Evolutionary conservation across 306 rosid species (phyloP).

Genomic region (Cucumis hystrix): DNA sequence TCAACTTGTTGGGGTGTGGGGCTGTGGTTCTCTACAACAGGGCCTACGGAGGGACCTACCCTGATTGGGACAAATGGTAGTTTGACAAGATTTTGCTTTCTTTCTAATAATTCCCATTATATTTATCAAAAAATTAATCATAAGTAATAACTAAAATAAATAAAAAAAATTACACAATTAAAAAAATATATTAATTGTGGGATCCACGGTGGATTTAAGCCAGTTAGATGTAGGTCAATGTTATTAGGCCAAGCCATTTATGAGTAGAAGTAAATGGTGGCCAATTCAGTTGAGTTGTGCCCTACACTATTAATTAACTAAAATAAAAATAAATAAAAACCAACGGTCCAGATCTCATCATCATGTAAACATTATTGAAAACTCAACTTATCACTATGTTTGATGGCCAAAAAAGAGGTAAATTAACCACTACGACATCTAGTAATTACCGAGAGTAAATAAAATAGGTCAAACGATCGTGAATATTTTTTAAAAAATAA

Average conservation of each 20-base stretch:
- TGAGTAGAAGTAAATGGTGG: conserved; percentile 15
- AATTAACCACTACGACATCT: too few species aligned
- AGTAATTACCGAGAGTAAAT: too few species aligned
- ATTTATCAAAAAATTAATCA: neutral
- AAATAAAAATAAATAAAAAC: neutral
- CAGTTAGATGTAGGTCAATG: conserved; percentile 6
- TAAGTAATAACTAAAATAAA: neutral
- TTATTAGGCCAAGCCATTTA: conserved; percentile 15
- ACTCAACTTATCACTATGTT: neutral
- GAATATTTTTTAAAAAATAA: too few species aligned
- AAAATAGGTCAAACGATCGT: too few species aligned
- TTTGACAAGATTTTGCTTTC: conserved; percentile 28
- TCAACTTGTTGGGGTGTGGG: conserved; percentile 46
- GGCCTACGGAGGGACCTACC: conserved; percentile 38
- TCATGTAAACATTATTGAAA: neutral
- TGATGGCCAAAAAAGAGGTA: too few species aligned
- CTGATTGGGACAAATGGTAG: conserved; percentile 41
- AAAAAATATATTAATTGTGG: neutral
- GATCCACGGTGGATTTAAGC: conserved; percentile 9
- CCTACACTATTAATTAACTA: conserved; percentile 11
- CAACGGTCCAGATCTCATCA: neutral
- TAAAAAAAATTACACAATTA: neutral
- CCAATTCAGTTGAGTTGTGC: conserved; percentile 11
- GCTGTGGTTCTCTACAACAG: conserved; percentile 33
- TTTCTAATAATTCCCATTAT: conserved; percentile 1